Percentiles rank a stretch among this genome's conserved stretches.
phyloP scores from a whole-genome alignment of 2,329 filamentous ascomycete genomes.

The Calonectria pseudoreteaudii region DNA sequence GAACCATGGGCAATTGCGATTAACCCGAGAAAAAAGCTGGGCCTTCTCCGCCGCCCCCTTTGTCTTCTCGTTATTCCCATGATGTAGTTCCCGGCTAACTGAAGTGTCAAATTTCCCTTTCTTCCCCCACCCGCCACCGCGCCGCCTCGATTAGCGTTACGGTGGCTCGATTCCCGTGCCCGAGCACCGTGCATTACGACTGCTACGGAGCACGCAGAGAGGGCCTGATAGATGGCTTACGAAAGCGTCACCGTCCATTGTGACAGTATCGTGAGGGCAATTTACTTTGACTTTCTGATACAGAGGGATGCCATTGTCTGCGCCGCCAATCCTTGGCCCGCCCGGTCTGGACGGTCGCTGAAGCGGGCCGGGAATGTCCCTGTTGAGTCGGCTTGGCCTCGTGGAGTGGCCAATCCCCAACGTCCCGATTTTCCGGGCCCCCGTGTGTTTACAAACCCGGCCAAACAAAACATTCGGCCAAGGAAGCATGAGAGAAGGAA shows the following conservation, averaged over 20 bases:
- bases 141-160: neutral
- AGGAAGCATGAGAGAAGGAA: slow-evolving; percentile 4
- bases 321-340: neutral
- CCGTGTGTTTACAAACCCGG: neutral
- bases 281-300: neutral
- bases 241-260: neutral
- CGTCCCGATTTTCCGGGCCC: neutral
- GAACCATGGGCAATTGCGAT: neutral
- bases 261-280: neutral
- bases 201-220: neutral
- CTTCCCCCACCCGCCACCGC: neutral
- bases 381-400: neutral
- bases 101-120: slow-evolving; percentile 3
- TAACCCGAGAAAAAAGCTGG: neutral
- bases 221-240: neutral
- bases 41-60: neutral
- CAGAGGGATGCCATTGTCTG: neutral
- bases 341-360: neutral
- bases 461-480: neutral
- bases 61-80: neutral
- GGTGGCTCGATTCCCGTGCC: slow-evolving; percentile 1
- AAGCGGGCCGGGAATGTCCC: neutral
- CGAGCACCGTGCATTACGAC: neutral
- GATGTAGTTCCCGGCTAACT: neutral
- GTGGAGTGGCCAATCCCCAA: neutral